phyloP scores from a whole-genome alignment of 192 early-diverging fungal species.

The Neocallimastix lanati region DNA sequence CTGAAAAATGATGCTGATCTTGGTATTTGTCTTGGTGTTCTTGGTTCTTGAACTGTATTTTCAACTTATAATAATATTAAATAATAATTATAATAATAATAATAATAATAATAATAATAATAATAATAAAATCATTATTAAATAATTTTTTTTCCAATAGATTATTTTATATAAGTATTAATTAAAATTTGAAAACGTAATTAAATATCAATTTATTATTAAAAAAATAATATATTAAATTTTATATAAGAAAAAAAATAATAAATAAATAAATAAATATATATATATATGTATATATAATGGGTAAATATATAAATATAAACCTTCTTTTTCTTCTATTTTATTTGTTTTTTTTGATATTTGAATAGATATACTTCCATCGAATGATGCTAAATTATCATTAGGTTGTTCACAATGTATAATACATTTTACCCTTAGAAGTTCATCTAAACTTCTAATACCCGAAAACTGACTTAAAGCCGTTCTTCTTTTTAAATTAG shows the following conservation, averaged over 20 bases:
- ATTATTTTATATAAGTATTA: too few relatives aligned
- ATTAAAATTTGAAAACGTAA: too few relatives aligned
- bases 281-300: too few relatives aligned
- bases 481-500: conserved; percentile 27
- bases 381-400: conserved; percentile 21
- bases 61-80: neutral
- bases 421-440: conserved; percentile 5
- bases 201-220: too few relatives aligned
- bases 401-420: conserved; percentile 34
- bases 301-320: conserved; percentile 1
- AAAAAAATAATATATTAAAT: too few relatives aligned
- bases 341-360: neutral
- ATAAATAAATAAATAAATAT: too few relatives aligned
- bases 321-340: neutral
- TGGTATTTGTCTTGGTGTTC: neutral
- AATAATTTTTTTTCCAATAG: neutral
- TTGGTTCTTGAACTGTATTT: too few relatives aligned
- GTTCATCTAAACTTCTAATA: neutral
- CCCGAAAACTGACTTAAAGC: conserved; percentile 7
- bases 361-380: conserved; percentile 13
- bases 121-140: conserved; percentile 2
- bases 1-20: neutral
- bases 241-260: too few relatives aligned
- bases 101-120: conserved; percentile 6
- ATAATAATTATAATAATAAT: neutral